These are phyloP conservation scores for Scheffersomyces parashehatae DNA, from an alignment of 1,139 yeast species.

Conservation along the genomic window DNA sequence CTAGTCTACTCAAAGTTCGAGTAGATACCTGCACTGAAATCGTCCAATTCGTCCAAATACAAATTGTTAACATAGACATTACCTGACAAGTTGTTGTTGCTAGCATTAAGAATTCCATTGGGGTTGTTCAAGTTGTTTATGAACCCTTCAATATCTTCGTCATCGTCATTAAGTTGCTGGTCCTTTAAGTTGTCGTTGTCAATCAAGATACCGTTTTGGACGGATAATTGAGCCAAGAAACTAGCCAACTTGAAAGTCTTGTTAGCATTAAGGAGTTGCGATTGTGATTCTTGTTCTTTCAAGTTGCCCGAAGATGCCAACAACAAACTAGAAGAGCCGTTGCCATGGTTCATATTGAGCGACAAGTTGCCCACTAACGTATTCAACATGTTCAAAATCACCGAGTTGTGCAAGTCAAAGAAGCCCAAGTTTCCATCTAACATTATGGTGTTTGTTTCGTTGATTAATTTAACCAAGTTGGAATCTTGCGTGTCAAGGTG, in stretches of 20 bases:
- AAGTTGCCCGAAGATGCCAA: slow-evolving; percentile 9
- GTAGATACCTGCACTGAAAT: slow-evolving; percentile 86
- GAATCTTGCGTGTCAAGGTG: slow-evolving; percentile 41
- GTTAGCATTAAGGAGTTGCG: slow-evolving; percentile 8
- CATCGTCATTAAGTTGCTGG: slow-evolving; percentile 47
- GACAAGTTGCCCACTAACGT: slow-evolving; percentile 32
- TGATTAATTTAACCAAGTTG: slow-evolving; percentile 45
- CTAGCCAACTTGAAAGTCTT: slow-evolving; percentile 62
- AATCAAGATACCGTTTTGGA: slow-evolving; percentile 61
- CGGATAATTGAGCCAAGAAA: slow-evolving; percentile 64
- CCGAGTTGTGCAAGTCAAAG: slow-evolving; percentile 27
- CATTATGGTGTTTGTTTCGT: slow-evolving; percentile 42
- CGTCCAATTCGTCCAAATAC: slow-evolving; percentile 72
- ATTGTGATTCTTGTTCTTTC: slow-evolving; percentile 6
- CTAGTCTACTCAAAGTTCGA: slow-evolving; percentile 64
- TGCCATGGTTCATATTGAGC: slow-evolving; percentile 6
- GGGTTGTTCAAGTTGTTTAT: slow-evolving; percentile 10
- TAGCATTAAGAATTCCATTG: slow-evolving; percentile 2
- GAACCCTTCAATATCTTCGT: slow-evolving; percentile 38
- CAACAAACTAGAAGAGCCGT: slow-evolving; percentile 5
- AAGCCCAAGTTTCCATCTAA: slow-evolving; percentile 15
- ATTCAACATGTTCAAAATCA: slow-evolving; percentile 29
- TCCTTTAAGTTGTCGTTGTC: slow-evolving; percentile 31
- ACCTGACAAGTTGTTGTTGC: slow-evolving; percentile 37
- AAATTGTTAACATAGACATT: slow-evolving; percentile 44